Evolutionary conservation across 2,329 filamentous ascomycete species (phyloP).

Genomic region (Alternaria sp.): DNA sequence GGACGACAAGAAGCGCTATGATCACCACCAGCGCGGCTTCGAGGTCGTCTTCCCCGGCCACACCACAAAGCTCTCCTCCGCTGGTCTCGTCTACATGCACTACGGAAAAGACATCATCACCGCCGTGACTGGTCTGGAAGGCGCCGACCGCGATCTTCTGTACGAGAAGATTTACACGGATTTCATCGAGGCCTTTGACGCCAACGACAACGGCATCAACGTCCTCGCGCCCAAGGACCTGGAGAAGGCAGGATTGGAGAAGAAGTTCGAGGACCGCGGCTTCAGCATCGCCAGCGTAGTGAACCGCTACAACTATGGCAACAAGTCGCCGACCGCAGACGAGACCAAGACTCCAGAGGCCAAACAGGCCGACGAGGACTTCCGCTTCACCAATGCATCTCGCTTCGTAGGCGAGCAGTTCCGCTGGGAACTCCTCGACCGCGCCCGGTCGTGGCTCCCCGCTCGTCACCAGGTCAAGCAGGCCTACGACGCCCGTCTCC

Average conservation of each 20-base stretch:
- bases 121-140: conserved; percentile 65
- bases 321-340: conserved; percentile 51
- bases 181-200: conserved; percentile 95
- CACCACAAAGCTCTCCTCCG: conserved; percentile 87
- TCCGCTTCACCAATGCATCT: conserved; percentile 78
- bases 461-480: conserved; percentile 78
- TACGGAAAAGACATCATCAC: conserved; percentile 87
- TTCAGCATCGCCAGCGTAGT: conserved; percentile 88
- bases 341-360: conserved; percentile 46
- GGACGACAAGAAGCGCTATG: conserved; percentile 76
- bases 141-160: conserved; percentile 73
- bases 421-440: conserved; percentile 77
- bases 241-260: conserved; percentile 73
- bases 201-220: conserved; percentile 94
- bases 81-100: conserved; percentile 94
- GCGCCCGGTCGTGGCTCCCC: conserved; percentile 80
- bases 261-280: conserved; percentile 81
- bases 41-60: conserved; percentile 81
- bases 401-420: conserved; percentile 89
- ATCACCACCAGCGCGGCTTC: conserved; percentile 97
- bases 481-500: conserved; percentile 72
- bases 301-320: conserved; percentile 78
- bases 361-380: conserved; percentile 76
- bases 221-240: conserved; percentile 76
- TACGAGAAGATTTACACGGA: conserved; percentile 90